Evolutionary conservation across 257 asterid species (phyloP), one percentile per base, ranked within the genome.

Genomic region (Gynochthodes officinalis): DNA sequence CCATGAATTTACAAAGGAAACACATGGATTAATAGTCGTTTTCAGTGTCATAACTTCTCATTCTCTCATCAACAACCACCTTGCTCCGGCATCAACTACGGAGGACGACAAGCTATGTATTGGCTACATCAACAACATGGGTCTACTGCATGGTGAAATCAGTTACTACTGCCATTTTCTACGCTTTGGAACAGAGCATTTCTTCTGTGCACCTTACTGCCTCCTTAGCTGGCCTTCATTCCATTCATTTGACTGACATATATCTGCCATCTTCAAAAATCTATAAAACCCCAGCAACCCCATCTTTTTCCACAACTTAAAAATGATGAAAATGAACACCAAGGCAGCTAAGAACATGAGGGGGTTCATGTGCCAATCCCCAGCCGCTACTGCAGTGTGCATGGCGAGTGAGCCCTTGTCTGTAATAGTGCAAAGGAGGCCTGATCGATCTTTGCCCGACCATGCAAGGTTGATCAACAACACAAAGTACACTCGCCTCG

Each of bases 351-450:
- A 86, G 80, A 86, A 78, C 77, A 79, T 82, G 90, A 88, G 83
- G 84, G 92, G 95, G 0, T 84, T 90, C 74, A 84, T 81, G 87
- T 90, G 96, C 87, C 88, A 79, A 7, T 74, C 89, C 37, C 70
- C 80, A 21, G 73, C 82, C 48, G 79, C 91, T 3, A 88, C 90
- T 40, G 86, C 90, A 44, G 86, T 85, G 67, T 86, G 95, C 88
- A 81, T 82, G 90, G 52, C 82, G 46, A 82, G 79, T 67, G 89
- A 86, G 25, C 74, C 75, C 61, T 73, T 83, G 63, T 81, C 90
- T n/a, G 87, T 78, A 10, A 70, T 78, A 13, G 81, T 79, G 42
- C 84, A 83, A 2, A 76, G 70, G 15, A 64, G 80, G 48, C 77
- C 49, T 1, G 59, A 46, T 49, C 64, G n/a, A 21, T 64, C 63